Conservation (phyloP, 2,329 filamentous ascomycete species). For the Colletotrichum tabaci region DNA sequence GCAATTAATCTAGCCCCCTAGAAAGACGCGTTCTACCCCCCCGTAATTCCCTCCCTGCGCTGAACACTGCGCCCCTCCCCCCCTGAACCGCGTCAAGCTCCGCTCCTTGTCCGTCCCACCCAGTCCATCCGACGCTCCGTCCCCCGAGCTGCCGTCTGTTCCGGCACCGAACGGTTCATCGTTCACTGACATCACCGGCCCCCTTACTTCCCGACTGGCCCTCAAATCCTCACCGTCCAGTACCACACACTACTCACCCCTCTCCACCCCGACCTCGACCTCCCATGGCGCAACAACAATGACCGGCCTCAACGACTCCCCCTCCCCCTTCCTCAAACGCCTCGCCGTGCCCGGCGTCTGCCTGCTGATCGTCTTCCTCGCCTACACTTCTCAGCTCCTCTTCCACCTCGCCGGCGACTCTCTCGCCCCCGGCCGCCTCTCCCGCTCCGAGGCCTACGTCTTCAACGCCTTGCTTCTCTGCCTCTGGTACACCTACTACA, state of each 20-base stretch:
- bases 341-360: slow-evolving; percentile 80
- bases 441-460: slow-evolving; percentile 67
- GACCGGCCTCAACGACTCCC: slow-evolving; percentile 58
- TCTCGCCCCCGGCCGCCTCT: slow-evolving; percentile 73
- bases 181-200: slow-evolving; percentile 21
- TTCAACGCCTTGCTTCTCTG: slow-evolving; percentile 78
- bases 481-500: slow-evolving; percentile 80
- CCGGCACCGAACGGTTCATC: slow-evolving; percentile 16
- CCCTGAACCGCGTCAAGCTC: slow-evolving; percentile 42
- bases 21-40: slow-evolving; percentile 26
- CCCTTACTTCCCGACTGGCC: background rate
- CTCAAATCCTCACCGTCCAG: background rate
- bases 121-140: slow-evolving; percentile 13
- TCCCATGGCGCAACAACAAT: slow-evolving; percentile 49
- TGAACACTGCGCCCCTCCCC: slow-evolving; percentile 2
- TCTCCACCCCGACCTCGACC: background rate
- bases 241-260: background rate
- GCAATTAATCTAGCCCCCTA: background rate
- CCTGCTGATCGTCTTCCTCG: slow-evolving; percentile 76
- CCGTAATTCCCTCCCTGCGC: background rate
- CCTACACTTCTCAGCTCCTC: slow-evolving; percentile 80
- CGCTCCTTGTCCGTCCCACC: background rate
- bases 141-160: slow-evolving; percentile 13
- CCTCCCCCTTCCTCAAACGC: slow-evolving; percentile 60
- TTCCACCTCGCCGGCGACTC: slow-evolving; percentile 70